Evolutionary conservation across 2,329 filamentous ascomycete species (phyloP).

Genomic region (Sphaerostilbella broomeana): DNA sequence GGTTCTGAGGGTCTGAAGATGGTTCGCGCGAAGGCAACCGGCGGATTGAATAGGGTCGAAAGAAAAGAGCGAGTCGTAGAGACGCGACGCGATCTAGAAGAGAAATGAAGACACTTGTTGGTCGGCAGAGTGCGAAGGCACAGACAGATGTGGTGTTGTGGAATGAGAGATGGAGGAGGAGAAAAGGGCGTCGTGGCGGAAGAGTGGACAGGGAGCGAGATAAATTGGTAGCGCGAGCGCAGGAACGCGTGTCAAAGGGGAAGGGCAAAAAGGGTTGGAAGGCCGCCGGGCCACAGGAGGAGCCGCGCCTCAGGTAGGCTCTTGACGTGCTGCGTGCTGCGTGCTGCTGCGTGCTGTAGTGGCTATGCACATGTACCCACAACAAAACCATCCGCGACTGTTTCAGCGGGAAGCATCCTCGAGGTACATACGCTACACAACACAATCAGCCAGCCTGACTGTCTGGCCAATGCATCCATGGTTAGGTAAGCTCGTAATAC

Average conservation of each 20-base stretch:
- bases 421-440: no score
- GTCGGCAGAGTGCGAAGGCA: not conserved
- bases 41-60: not conserved
- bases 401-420: no score
- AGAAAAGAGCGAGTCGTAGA: not conserved
- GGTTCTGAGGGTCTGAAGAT: not conserved
- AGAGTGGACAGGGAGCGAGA: slow-evolving; percentile 7
- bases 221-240: slow-evolving; percentile 9
- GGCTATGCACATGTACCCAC: no score
- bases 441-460: no score
- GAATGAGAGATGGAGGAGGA: slow-evolving; percentile 6
- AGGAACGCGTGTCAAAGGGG: slow-evolving; percentile 12
- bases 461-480: no score
- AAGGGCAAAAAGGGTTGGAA: not conserved
- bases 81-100: not conserved
- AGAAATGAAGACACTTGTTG: not conserved
- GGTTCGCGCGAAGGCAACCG: no score
- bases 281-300: not conserved
- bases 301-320: no score
- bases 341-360: no score
- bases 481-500: no score
- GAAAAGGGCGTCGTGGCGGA: slow-evolving; percentile 4
- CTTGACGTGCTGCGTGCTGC: no score
- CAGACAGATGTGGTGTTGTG: slow-evolving; percentile 1
- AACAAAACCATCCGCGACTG: no score